Conservation (phyloP, 768 basidiomycete species). For the Gelatoporia subvermispora region DNA sequence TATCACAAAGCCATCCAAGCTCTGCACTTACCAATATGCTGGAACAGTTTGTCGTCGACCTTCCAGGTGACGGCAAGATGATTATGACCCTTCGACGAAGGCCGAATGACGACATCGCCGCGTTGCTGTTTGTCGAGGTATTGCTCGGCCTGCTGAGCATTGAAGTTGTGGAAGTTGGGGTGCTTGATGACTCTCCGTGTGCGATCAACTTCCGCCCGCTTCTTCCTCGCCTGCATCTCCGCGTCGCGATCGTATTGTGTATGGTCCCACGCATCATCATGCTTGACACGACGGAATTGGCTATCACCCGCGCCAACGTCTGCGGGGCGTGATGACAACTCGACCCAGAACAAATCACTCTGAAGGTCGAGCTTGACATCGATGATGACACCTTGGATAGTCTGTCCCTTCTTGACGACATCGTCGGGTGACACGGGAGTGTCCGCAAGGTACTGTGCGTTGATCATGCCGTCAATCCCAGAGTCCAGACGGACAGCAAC, state of each 20-base stretch:
- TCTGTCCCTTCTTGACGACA: conserved; percentile 71
- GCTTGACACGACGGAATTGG: conserved; percentile 52
- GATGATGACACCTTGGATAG: conserved; percentile 75
- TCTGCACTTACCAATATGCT: conserved; percentile 94
- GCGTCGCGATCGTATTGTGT: conserved; percentile 60
- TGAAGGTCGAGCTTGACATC: conserved; percentile 59
- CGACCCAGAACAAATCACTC: conserved; percentile 61
- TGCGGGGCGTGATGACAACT: conserved; percentile 63
- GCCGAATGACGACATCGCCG: conserved; percentile 94
- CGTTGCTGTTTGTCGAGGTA: conserved; percentile 86
- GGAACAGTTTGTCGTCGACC: conserved; percentile 91
- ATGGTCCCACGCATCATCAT: conserved; percentile 63
- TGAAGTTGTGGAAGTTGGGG: conserved; percentile 96
- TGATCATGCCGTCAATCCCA: conserved; percentile 82
- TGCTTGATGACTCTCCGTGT: conserved; percentile 90
- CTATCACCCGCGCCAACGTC: conserved; percentile 63
- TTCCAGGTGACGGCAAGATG: conserved; percentile 99
- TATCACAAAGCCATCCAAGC: not conserved
- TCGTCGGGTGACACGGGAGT: conserved; percentile 27
- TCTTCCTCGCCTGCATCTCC: conserved; percentile 76
- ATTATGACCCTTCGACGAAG: conserved; percentile 88
- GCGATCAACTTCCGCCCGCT: conserved; percentile 75
- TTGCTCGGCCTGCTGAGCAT: conserved; percentile 82
- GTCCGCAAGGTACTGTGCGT: conserved; percentile 48
- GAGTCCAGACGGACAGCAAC: conserved; percentile 83